These are phyloP conservation scores for Camellia granthamiana DNA, from an alignment of 148 eudicot genomes.

Conservation along the genomic window DNA sequence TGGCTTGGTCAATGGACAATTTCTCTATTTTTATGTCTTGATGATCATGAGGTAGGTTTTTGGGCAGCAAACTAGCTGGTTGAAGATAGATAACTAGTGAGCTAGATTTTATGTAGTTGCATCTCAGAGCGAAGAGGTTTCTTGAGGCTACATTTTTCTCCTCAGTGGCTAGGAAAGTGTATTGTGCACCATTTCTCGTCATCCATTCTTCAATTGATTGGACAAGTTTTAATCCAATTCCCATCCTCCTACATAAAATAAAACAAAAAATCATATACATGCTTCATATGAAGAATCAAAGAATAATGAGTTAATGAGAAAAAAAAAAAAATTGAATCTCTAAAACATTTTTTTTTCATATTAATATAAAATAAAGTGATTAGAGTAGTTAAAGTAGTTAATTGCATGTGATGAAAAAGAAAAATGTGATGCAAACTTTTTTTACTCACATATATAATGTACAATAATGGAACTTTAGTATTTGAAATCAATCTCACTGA, in stretches of 20 bases:
- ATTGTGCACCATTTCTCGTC: slow-evolving; percentile 14
- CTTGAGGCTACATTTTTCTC: slow-evolving; percentile 8
- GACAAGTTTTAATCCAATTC: slow-evolving; percentile 13
- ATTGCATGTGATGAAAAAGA: too few relatives aligned
- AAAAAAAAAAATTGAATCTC: too few relatives aligned
- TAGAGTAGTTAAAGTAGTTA: too few relatives aligned
- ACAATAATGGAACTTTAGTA: too few relatives aligned
- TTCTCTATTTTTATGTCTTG: not conserved
- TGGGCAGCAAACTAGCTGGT: not conserved
- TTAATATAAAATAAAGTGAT: too few relatives aligned
- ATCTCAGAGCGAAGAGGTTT: slow-evolving; percentile 10
- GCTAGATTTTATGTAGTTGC: slow-evolving; percentile 5
- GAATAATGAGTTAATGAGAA: not conserved
- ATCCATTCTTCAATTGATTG: slow-evolving; percentile 15
- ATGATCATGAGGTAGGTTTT: not conserved
- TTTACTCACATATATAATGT: too few relatives aligned
- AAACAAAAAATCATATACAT: not conserved
- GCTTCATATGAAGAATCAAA: not conserved
- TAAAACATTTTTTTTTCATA: too few relatives aligned
- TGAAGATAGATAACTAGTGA: slow-evolving; percentile 8
- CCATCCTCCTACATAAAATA: not conserved
- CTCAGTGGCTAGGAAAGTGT: slow-evolving; percentile 16
- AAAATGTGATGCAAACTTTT: too few relatives aligned
- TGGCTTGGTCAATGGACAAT: slow-evolving; percentile 7
- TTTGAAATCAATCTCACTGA: too few relatives aligned